Evolutionary conservation across 176 grass and related monocot genomes (phyloP).

Genomic region (Oryza glaberrima): DNA sequence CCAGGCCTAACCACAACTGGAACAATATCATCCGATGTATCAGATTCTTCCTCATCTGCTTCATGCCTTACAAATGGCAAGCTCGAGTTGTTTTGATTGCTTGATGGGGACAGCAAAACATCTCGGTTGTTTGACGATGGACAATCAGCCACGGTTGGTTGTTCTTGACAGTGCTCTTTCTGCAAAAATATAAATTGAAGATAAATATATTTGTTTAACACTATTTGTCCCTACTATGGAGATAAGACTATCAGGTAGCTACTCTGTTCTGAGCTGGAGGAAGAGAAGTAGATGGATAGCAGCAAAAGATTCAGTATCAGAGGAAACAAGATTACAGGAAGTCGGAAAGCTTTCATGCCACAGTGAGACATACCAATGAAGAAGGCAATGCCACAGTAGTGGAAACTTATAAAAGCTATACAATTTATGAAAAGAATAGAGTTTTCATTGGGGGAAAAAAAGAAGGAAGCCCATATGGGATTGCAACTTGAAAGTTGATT

Average conservation of each 20-base stretch:
- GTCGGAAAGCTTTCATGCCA: not conserved
- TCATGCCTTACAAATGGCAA: slow-evolving; percentile 42
- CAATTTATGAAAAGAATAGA: not conserved
- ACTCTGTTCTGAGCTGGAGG: not conserved
- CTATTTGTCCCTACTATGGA: slow-evolving; percentile 11
- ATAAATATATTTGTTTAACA: slow-evolving; percentile 38
- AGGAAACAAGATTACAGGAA: not conserved
- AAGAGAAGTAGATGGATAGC: not conserved
- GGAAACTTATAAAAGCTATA: slow-evolving; percentile 1
- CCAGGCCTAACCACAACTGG: slow-evolving; percentile 78
- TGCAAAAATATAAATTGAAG: slow-evolving; percentile 36
- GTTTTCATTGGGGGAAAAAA: not conserved
- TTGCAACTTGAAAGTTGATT: not conserved
- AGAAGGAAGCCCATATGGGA: slow-evolving; percentile 1
- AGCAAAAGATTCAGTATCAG: not conserved
- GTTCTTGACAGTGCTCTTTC: slow-evolving; percentile 45
- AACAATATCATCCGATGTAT: slow-evolving; percentile 68
- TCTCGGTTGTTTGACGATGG: slow-evolving; percentile 44
- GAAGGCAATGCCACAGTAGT: not conserved
- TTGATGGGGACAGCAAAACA: slow-evolving; percentile 20
- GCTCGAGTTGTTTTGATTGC: slow-evolving; percentile 47
- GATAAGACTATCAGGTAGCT: not conserved
- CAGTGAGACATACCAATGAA: not conserved
- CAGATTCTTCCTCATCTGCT: slow-evolving; percentile 47
- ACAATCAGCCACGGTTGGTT: slow-evolving; percentile 38